Base-by-base conservation (phyloP, 345 rosid genomes). In the Dovyalis caffra region DNA sequence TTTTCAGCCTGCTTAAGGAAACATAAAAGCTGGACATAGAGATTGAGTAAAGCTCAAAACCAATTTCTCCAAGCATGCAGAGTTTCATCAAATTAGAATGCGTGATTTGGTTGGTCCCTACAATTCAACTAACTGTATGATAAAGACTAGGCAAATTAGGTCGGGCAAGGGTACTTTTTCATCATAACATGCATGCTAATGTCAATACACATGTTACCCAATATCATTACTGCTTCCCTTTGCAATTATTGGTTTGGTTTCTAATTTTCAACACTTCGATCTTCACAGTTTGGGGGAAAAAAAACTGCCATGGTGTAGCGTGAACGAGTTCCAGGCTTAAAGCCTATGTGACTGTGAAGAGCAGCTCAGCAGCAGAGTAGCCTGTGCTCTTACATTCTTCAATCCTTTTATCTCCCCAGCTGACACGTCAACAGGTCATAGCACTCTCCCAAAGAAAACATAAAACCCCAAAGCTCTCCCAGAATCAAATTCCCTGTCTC, bases 21-120 rank as follows among this genome's bases (percentile, higher is more conserved):
- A 72, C 75, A 56, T 70, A 25, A 40, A 76, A 26, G 60, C 18
- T 78, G 37, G 5, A n/a, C 8, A 43, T 67, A 21, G 76, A 74
- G 80, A 69, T 77, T 79, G 86, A 78, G 74, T 78, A 69, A 77
- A 77, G 78, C 75, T 56, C 74, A n/a, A 74, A 68, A 73, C 65
- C 10, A 71, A 28, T 37, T 53, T 20, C n/a, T 31, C 11, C 51
- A 31, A 73, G 80, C 82, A 72, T 68, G 81, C 73, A 70, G 35
- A 32, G 67, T 58, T 67, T 64, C 74, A 45, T 61, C 47, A 37
- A 69, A 58, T 26, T 25, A 38, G 45, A 45, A 57, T 11, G 67
- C 74, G 73, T 69, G 74, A 18, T 53, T 28, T n/a, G 38, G 8
- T 37, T 58, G 83, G 84, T 74, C 83, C 86, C 82, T 32, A 25